Evolutionary conservation across 257 asterid genomes (phyloP).

Genomic region (Solanum habrochaites): DNA sequence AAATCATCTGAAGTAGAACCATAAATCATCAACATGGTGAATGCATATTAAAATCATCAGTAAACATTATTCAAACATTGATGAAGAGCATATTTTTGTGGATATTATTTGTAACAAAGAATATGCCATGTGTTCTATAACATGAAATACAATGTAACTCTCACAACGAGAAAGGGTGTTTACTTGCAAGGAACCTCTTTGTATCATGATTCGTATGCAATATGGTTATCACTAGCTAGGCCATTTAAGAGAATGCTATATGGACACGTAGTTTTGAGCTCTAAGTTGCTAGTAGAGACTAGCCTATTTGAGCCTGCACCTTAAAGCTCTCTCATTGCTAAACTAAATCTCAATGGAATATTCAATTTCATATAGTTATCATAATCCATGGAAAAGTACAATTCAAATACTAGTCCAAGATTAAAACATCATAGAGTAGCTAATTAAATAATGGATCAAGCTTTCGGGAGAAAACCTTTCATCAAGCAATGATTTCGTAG

Average conservation of each 20-base stretch:
- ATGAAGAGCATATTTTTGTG: background rate
- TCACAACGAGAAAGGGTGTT: background rate
- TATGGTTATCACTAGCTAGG: background rate
- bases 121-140: background rate
- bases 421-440: too few relatives aligned
- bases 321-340: background rate
- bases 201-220: background rate
- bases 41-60: background rate
- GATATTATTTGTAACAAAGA: too few relatives aligned
- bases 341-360: background rate
- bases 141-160: background rate
- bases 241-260: background rate
- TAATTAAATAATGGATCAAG: too few relatives aligned
- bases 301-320: background rate
- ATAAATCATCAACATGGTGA: background rate
- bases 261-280: background rate
- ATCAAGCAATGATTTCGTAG: background rate
- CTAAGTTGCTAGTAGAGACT: background rate
- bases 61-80: background rate
- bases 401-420: background rate
- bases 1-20: background rate
- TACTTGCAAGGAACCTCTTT: background rate
- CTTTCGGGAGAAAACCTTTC: background rate
- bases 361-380: background rate
- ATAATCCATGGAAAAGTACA: background rate